Percentiles rank a stretch among this genome's conserved stretches.
phyloP scores from a whole-genome alignment of 2,329 filamentous ascomycete species.

The Xylaria sp. region DNA sequence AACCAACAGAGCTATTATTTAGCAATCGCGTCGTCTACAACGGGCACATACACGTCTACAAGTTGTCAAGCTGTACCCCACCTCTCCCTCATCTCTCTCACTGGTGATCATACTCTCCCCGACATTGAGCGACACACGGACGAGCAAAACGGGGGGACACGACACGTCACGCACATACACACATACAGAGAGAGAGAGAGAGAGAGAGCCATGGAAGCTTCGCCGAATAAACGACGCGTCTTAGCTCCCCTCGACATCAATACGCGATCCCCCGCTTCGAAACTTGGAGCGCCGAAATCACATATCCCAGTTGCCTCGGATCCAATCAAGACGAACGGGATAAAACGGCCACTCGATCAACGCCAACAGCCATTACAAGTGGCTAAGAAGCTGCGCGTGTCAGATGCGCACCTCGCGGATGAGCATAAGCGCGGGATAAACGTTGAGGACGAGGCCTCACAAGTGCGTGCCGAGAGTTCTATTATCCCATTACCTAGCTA shows the following conservation, averaged over 20 bases:
- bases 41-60: too few relatives aligned
- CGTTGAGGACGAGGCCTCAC: conserved; percentile 6
- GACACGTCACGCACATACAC: too few relatives aligned
- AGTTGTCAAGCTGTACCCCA: too few relatives aligned
- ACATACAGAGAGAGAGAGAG: background rate
- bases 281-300: conserved; percentile 17
- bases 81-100: too few relatives aligned
- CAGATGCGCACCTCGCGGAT: conserved; percentile 5
- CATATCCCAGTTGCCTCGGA: conserved; percentile 8
- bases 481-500: conserved; percentile 4
- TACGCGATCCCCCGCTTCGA: conserved; percentile 29
- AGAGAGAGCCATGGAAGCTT: conserved; percentile 28
- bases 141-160: too few relatives aligned
- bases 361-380: conserved; percentile 7
- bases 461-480: conserved; percentile 8
- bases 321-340: conserved; percentile 1
- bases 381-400: conserved; percentile 30
- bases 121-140: too few relatives aligned
- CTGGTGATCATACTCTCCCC: too few relatives aligned
- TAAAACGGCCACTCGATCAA: conserved; percentile 26
- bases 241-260: conserved; percentile 35
- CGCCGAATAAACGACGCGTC: conserved; percentile 36
- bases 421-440: background rate
- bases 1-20: too few relatives aligned
- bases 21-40: too few relatives aligned